Conservation (phyloP, 345 rosid genomes). For the Trapa incisa region DNA sequence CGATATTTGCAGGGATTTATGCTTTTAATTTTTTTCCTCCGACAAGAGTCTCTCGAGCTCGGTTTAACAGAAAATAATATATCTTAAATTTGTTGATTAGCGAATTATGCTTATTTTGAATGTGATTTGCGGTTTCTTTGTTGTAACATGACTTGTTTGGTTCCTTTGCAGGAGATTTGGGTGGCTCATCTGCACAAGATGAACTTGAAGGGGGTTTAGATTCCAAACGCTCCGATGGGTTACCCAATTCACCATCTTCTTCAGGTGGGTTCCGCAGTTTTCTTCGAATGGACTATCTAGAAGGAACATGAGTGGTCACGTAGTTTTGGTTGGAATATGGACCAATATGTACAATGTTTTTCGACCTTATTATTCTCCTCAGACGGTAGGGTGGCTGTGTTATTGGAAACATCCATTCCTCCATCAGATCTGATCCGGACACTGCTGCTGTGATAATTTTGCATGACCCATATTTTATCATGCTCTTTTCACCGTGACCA, state of each 20-base stretch:
- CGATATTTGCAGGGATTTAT: neutral
- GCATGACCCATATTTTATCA: slow-evolving; percentile 49
- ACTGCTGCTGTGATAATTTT: slow-evolving; percentile 47
- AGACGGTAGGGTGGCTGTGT: slow-evolving; percentile 65
- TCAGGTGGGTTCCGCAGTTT: slow-evolving; percentile 99
- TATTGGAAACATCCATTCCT: slow-evolving; percentile 40
- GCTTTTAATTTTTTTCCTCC: too few relatives aligned
- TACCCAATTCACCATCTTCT: slow-evolving; percentile 95
- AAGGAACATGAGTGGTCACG: slow-evolving; percentile 51
- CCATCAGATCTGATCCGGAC: slow-evolving; percentile 49
- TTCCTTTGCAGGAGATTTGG: slow-evolving; percentile 55
- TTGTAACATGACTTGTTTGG: neutral
- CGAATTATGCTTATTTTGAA: neutral
- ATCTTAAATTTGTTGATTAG: neutral
- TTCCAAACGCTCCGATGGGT: slow-evolving; percentile 45
- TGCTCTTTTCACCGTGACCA: slow-evolving; percentile 53
- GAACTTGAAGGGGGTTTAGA: slow-evolving; percentile 41
- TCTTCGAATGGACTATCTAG: slow-evolving; percentile 83
- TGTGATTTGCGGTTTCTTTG: neutral
- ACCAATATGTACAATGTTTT: slow-evolving; percentile 43
- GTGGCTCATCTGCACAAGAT: slow-evolving; percentile 65
- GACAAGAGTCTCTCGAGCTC: neutral
- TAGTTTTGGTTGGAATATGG: slow-evolving; percentile 50
- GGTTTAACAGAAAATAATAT: neutral
- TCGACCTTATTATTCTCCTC: slow-evolving; percentile 48